A percentile compares a stretch with the other conserved stretches of the same genome.
Evolutionary conservation across 2,329 filamentous ascomycete species (phyloP).

Genomic region (Microcyclosporella mali): DNA sequence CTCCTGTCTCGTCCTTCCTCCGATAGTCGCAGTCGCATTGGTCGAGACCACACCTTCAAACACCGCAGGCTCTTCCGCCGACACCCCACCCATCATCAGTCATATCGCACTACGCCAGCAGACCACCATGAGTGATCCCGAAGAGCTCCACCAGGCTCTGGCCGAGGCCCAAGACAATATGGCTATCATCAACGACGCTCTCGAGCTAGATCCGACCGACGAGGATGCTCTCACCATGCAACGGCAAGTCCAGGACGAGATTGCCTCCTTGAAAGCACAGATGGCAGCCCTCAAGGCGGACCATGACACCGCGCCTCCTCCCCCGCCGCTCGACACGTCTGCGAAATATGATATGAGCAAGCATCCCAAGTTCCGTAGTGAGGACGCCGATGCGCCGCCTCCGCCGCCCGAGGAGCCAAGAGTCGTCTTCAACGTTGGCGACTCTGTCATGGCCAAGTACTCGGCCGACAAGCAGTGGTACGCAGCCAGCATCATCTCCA

Average conservation of each 20-base stretch:
- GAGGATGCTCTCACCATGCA: constrained; percentile 70
- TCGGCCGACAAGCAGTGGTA: constrained; percentile 88
- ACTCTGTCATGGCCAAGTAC: constrained; percentile 87
- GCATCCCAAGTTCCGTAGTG: constrained; percentile 61
- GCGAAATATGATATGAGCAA: constrained; percentile 43
- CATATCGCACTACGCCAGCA: not conserved
- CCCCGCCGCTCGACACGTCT: constrained; percentile 35
- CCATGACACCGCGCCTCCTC: constrained; percentile 38
- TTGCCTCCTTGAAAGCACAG: constrained; percentile 70
- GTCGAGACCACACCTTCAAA: too few species aligned
- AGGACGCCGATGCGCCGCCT: constrained; percentile 25
- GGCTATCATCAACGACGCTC: constrained; percentile 21
- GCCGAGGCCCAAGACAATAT: constrained; percentile 47
- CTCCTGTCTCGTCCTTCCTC: too few species aligned
- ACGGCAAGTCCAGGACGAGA: constrained; percentile 73
- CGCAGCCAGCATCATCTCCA: constrained; percentile 83
- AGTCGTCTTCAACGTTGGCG: constrained; percentile 73
- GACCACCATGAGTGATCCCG: constrained; percentile 50
- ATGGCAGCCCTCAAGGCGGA: constrained; percentile 61
- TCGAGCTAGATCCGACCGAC: constrained; percentile 61
- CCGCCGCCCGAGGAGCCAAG: constrained; percentile 33
- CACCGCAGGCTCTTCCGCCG: constrained; percentile 7
- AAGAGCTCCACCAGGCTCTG: constrained; percentile 68
- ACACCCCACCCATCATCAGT: not conserved
- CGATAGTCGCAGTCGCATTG: too few species aligned